Base-by-base conservation (phyloP, 805 yeast genomes). In the Suhomyces vadensis region DNA sequence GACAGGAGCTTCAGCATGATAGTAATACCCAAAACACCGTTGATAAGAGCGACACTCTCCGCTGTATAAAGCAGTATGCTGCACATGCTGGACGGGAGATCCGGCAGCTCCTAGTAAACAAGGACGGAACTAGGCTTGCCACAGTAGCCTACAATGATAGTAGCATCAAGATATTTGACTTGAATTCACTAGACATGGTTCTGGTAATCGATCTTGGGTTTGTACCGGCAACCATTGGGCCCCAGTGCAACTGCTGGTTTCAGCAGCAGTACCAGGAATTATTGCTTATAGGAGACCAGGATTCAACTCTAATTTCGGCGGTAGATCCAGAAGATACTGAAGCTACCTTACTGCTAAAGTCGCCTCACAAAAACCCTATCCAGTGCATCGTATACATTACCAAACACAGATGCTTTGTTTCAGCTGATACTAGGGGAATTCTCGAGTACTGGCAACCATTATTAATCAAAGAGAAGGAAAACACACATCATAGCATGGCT, bases 161-260 rank as follows among this genome's bases (percentile, higher is more conserved):
- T 1, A 33, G 47, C 16, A 53, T 57, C 29, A 52, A 65, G 49
- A 44, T 71, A 4, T 70, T 67, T 48, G 75, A 70, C 31, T 54
- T 68, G 22, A 46, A 41, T 6, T 53, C 54, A 5, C 54, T 65
- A 22, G 75, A 71, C 38, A 63, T 71, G 71, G 60, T 66, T 5
- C 60, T 54, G 40, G 57, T 65, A 3, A 20, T 67, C 4, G 57
- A 56, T 10, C 44, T 68, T 4, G 51, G 39, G 19, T 63, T 54
- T 39, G 39, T 39, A 13, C 71, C 72, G 5, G 48, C 39, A 14
- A 39, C 51, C 2, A 35, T 13, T 10, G 38, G 51, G 3, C 19
- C 49, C 13, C 25, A 17, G 5, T 23, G 45, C 19, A 48, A 41
- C 27, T 36, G 50, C 26, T 57, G 60, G 59, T 48, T 41, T 37